Evolutionary conservation across 148 eudicot genomes (phyloP), one percentile per base, ranked within the genome.

Genomic region (Rhododendron williamsianum): DNA sequence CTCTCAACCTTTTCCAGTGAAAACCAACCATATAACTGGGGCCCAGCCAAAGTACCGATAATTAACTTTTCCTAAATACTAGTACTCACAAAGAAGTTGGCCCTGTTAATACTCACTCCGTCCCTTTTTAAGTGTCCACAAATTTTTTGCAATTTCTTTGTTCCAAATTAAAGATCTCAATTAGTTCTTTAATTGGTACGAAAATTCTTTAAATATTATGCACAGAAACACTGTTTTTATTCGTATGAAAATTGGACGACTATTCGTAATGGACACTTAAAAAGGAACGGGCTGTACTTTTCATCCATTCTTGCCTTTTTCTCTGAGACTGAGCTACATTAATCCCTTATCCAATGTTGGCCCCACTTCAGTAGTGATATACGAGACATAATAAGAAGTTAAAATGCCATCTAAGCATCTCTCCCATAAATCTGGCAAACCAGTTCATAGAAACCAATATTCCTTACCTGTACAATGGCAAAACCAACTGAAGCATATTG

Each of bases 401-500:
- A 46, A 23, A 25, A 43, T 52, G 54, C 10, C 23, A 25, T 58
- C 13, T 38, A 67, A 65, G 56, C 84, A 48, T 33, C 80, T 18
- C 12, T 30, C 13, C 25, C 3, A 18, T 54, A 9, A 36, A 33
- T 48, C 38, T 84, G 76, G 72, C 16, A 45, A 21, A 52, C 1
- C 19, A 51, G 21, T 60, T 63, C 36, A 25, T 8, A 41, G 79
- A 60, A 27, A 27, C n/a, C 86, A 30, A n/a, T 69, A 43, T 56
- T 38, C 81, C 85, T 86, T 91, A 95, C 99, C 98, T 97, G 99
- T 78, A 95, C 99, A 65, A 97, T 84, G 76, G 99, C 99, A 89
- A 97, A 97, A 76, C 99, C 99, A 89, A 97, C 98, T 1, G 99
- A 97, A 80, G 98, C 99, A 90, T 97, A 97, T 43, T 95, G 98